These are phyloP conservation scores for Triticum aestivum DNA, from an alignment of 176 grass and related monocot species.

Conservation along the genomic window IWGSC_CS_RefSeq_v2.1 NC_057804.1:482784215-482784714, in stretches of 20 bases:
- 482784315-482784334: constrained; percentile 67
- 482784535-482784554: not conserved
- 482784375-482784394: constrained; percentile 39
- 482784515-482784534: constrained; percentile 29
- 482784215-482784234: constrained; percentile 67
- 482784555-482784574: not conserved
- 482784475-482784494: constrained; percentile 57
- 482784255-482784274: constrained; percentile 84
- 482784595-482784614: not conserved
- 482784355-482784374: constrained; percentile 54
- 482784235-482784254: constrained; percentile 72
- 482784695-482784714: not conserved
- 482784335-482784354: constrained; percentile 76
- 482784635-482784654: not conserved
- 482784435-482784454: constrained; percentile 71
- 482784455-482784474: constrained; percentile 65
- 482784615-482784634: not conserved
- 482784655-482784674: not conserved
- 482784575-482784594: not conserved
- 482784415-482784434: constrained; percentile 88
- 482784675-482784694: not conserved
- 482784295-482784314: constrained; percentile 72
- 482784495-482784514: constrained; percentile 55
- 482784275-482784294: constrained; percentile 82
- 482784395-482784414: constrained; percentile 93